A percentile compares a stretch with the other conserved stretches of the same genome.
Conservation (phyloP, 2,329 filamentous ascomycete genomes). For the Xylaria sp. region DNA sequence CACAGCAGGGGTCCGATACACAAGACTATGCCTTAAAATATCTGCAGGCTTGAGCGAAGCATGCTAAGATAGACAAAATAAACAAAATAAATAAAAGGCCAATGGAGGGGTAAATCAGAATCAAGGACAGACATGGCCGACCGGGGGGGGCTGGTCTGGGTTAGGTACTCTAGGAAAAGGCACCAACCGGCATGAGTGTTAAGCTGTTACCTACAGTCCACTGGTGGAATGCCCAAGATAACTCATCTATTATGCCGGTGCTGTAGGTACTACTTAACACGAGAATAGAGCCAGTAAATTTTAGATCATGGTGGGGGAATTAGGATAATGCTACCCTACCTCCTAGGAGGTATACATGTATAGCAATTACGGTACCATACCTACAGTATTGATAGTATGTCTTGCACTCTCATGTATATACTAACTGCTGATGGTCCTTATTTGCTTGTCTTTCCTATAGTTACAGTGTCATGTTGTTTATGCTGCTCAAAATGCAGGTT, state of each 20-base stretch:
- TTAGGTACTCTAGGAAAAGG: conserved; percentile 25
- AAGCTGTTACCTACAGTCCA: conserved; percentile 2
- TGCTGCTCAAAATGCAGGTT: background rate
- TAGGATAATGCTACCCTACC: no score
- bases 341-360: background rate
- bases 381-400: background rate
- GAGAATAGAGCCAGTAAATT: background rate
- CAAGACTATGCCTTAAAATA: conserved; percentile 25
- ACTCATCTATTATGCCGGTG: background rate
- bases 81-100: conserved; percentile 9
- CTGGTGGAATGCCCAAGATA: background rate
- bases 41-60: background rate
- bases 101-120: conserved; percentile 34
- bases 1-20: conserved; percentile 44
- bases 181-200: background rate
- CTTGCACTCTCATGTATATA: background rate
- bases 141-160: conserved; percentile 32
- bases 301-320: background rate
- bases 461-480: background rate
- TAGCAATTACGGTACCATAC: background rate
- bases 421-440: background rate
- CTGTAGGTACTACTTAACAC: background rate
- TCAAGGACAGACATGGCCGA: conserved; percentile 6
- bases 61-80: background rate
- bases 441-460: background rate